Evolutionary conservation across 768 basidiomycete species (phyloP).

Genomic region (Leucocoprinus leucothites): DNA sequence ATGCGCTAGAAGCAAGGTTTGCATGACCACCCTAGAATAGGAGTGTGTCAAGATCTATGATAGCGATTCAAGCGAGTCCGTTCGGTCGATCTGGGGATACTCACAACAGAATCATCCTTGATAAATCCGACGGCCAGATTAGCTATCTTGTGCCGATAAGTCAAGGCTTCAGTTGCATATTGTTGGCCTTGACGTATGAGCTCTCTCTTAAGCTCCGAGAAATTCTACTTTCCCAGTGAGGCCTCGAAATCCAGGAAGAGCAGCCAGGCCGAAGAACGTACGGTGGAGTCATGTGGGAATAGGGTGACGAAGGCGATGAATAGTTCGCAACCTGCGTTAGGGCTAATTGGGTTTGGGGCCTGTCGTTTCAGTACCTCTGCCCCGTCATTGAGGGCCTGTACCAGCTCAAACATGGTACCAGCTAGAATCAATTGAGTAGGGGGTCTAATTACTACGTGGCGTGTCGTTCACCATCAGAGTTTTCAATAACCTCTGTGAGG

Average conservation of each 20-base stretch:
- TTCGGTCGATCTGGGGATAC: slow-evolving; percentile 18
- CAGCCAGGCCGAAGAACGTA: slow-evolving; percentile 32
- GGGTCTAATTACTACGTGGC: background rate
- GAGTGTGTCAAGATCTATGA: slow-evolving; percentile 92
- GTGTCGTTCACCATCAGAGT: slow-evolving; percentile 62
- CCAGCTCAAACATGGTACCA: slow-evolving; percentile 91
- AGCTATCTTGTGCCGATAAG: slow-evolving; percentile 89
- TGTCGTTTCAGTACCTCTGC: slow-evolving; percentile 58
- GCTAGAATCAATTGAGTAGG: slow-evolving; percentile 39
- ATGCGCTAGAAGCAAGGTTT: slow-evolving; percentile 88
- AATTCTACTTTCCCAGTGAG: slow-evolving; percentile 51
- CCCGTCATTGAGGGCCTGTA: slow-evolving; percentile 76
- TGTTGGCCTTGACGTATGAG: slow-evolving; percentile 77
- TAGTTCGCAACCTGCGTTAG: slow-evolving; percentile 87
- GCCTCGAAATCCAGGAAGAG: slow-evolving; percentile 12
- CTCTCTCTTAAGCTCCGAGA: slow-evolving; percentile 78
- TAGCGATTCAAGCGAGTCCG: slow-evolving; percentile 11
- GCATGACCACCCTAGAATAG: slow-evolving; percentile 93
- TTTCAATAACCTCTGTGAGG: slow-evolving; percentile 76
- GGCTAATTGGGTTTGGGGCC: slow-evolving; percentile 76
- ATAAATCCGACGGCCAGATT: slow-evolving; percentile 88
- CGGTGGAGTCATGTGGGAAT: slow-evolving; percentile 78
- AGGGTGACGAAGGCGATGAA: slow-evolving; percentile 88
- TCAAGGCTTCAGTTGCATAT: slow-evolving; percentile 75
- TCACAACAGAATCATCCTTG: slow-evolving; percentile 88